Percentiles rank a stretch among this genome's conserved stretches.
Conservation (phyloP, 441 rosid genomes). For the Omphalea diandra region DNA sequence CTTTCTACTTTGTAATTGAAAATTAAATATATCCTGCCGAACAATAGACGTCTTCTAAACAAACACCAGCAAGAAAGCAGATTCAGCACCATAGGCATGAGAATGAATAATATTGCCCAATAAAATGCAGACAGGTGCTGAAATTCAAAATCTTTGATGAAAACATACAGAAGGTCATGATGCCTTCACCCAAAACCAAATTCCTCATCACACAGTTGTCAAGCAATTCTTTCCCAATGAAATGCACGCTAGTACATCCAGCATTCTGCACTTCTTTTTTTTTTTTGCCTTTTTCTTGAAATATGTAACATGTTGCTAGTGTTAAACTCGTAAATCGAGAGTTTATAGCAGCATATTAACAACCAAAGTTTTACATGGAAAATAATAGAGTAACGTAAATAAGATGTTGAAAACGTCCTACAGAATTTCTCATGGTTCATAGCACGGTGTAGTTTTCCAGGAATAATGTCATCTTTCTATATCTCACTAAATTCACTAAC, state of each 20-base stretch:
- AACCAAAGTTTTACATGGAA: no score
- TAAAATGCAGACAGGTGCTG: background rate
- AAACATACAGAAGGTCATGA: background rate
- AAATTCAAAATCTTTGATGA: background rate
- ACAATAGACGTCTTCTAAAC: background rate
- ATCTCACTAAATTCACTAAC: no score
- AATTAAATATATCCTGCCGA: background rate
- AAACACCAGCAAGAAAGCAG: background rate
- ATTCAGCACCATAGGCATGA: background rate
- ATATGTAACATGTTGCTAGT: background rate
- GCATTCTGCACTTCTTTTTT: background rate
- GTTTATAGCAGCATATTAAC: background rate
- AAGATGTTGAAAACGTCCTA: background rate
- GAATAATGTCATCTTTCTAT: no score
- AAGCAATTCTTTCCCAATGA: background rate
- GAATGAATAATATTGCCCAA: background rate
- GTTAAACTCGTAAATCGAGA: background rate
- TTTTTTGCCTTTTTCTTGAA: constrained; percentile 9
- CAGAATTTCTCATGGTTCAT: background rate
- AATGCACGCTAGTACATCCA: constrained; percentile 7
- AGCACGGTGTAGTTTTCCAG: no score
- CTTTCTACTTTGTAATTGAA: background rate
- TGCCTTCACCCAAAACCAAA: background rate
- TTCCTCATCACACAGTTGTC: background rate
- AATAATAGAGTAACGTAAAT: background rate